Evolutionary conservation across 257 asterid species (phyloP).

Genomic region (Scutellaria baicalensis): DNA sequence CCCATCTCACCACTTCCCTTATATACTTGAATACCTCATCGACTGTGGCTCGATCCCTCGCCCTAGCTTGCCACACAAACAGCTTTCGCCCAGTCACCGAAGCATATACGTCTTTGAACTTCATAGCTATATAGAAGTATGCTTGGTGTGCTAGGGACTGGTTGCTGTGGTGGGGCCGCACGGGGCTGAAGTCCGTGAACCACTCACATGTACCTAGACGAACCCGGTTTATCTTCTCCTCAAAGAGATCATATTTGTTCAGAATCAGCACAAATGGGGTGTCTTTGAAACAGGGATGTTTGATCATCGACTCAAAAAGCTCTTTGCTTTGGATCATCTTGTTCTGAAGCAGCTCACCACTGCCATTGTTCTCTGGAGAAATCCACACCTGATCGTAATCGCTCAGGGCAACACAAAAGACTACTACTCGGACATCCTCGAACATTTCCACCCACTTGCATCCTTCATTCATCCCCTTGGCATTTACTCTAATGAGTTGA

Average conservation of each 20-base stretch:
- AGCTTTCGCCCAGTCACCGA: constrained; percentile 59
- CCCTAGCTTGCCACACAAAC: constrained; percentile 77
- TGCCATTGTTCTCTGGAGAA: constrained; percentile 35
- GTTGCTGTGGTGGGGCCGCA: constrained; percentile 49
- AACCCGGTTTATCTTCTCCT: constrained; percentile 55
- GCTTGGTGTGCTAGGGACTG: constrained; percentile 78
- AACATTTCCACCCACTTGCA: constrained; percentile 97
- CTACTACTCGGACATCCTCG: constrained; percentile 77
- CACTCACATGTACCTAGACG: constrained; percentile 57
- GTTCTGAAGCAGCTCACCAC: constrained; percentile 41
- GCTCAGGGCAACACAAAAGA: constrained; percentile 63
- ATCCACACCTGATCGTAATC: constrained; percentile 65
- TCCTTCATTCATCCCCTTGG: constrained; percentile 67
- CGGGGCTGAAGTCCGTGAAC: constrained; percentile 64
- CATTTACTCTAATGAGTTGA: constrained; percentile 76
- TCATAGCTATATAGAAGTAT: constrained; percentile 72
- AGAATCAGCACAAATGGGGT: constrained; percentile 63
- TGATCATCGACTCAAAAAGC: constrained; percentile 59
- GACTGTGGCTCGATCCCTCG: constrained; percentile 60
- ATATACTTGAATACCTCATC: constrained; percentile 74
- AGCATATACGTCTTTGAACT: constrained; percentile 72
- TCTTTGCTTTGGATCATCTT: constrained; percentile 72
- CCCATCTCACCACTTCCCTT: constrained; percentile 85
- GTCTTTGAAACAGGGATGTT: constrained; percentile 70
- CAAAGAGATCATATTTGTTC: constrained; percentile 72